phyloP scores from a whole-genome alignment of 1,284 basidiomycete species.

The Rhizoctonia solani region DNA sequence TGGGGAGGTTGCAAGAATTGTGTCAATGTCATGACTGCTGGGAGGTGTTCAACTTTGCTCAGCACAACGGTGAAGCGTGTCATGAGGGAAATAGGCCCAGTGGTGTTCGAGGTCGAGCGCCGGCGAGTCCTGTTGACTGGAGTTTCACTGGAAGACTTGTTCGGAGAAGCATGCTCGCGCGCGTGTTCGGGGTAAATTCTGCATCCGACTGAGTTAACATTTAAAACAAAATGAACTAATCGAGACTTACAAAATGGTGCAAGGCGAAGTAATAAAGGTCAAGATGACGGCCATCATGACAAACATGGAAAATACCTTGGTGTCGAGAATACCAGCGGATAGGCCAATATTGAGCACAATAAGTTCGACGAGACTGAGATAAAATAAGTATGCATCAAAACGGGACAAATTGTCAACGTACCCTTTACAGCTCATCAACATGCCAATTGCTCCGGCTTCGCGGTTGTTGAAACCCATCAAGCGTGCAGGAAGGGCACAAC shows the following conservation, averaged over 20 bases:
- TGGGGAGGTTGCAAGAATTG: conserved; percentile 62
- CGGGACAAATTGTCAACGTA: conserved; percentile 43
- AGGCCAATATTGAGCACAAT: conserved; percentile 91
- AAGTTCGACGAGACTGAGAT: conserved; percentile 36
- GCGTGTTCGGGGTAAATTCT: conserved; percentile 34
- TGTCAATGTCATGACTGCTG: conserved; percentile 68
- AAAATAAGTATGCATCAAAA: not conserved
- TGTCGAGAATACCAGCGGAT: conserved; percentile 71
- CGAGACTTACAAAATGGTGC: conserved; percentile 70
- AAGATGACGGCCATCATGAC: conserved; percentile 85
- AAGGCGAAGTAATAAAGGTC: conserved; percentile 88
- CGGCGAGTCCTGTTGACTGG: conserved; percentile 11
- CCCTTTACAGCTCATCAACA: conserved; percentile 77
- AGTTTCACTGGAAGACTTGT: conserved; percentile 43
- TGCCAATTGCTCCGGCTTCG: conserved; percentile 67
- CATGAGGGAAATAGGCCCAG: conserved; percentile 44
- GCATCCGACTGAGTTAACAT: not conserved
- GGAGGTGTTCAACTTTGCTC: conserved; percentile 88
- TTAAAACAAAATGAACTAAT: conserved; percentile 57
- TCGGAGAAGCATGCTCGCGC: not conserved
- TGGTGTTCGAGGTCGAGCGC: not conserved
- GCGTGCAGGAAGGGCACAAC: conserved; percentile 59
- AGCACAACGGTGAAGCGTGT: conserved; percentile 80
- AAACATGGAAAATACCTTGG: conserved; percentile 74
- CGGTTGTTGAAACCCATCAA: conserved; percentile 59